Evolutionary conservation across 257 asterid species (phyloP), one percentile per base, ranked within the genome.

Genomic region (Nicotiana obtusifolia): DNA sequence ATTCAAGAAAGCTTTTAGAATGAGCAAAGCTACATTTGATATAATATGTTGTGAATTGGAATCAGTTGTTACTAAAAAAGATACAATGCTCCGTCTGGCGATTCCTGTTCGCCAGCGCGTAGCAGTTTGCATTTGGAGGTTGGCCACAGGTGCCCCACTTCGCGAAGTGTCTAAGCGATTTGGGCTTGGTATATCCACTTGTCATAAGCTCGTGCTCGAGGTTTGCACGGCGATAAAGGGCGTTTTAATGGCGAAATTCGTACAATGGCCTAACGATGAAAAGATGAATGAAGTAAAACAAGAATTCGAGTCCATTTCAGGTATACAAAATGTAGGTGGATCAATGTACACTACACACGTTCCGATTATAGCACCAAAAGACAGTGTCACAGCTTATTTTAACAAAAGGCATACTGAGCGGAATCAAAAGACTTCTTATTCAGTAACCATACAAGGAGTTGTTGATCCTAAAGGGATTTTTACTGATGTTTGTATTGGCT

Each of bases 61-160:
- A 30, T 80, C 95, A 0, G 94, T 69, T 0, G 91, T 95, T 54
- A 93, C 92, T 0, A 95, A 92, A 37, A 92, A 93, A 16, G 88
- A 95, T 84, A 95, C 99, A n/a, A 92, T 91, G 97, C 91, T 95
- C 17, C 93, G 99, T 1, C 28, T 82, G 47, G 99, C 99, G 0
- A 95, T 95, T 20, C 99, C 99, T 15, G 97, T 95, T 20, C 92
- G 90, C 4, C 97, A 93, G 81, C 91, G 99, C 7, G 98, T 95
- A 8, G 99, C 98, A 0, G 99, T 93, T 2, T 95, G 99, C 59
- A 47, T 95, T 5, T 95, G 97, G 97, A 62, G 98, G 30, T 83
- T 95, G 49, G 97, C 97, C 80, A 95, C 99, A 10, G 99, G 99
- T 0, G 98, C 90, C 53, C 94, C 99, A 7, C 97, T 95, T 30